A percentile compares a stretch with the other conserved stretches of the same genome.
Conservation (phyloP, 352 stramenopile species). For the Phytophthora citricola region DNA sequence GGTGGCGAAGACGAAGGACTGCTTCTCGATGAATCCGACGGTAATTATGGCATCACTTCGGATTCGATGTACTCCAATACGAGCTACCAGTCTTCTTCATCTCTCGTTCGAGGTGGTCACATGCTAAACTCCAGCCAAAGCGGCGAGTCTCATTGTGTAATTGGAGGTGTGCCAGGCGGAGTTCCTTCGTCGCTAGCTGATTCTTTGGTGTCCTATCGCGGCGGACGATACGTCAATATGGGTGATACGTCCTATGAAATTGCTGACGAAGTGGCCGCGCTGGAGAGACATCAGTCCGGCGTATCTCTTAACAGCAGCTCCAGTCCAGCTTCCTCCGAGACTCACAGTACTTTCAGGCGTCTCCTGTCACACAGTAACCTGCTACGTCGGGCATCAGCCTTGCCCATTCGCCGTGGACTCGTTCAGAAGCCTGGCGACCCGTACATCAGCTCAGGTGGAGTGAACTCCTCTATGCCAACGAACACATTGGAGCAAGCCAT, state of each 20-base stretch:
- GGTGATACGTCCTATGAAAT: constrained; percentile 42
- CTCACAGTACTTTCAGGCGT: constrained; percentile 59
- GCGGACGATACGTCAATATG: constrained; percentile 37
- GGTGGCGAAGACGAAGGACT: constrained; percentile 36
- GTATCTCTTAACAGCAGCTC: constrained; percentile 47
- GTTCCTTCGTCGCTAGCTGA: constrained; percentile 32
- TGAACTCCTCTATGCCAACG: constrained; percentile 41
- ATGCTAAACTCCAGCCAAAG: constrained; percentile 27
- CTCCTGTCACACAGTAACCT: constrained; percentile 68
- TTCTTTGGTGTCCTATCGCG: constrained; percentile 32
- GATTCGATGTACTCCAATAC: constrained; percentile 73
- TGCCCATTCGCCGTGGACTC: constrained; percentile 47
- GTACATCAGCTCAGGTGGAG: constrained; percentile 45
- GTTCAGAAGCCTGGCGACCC: constrained; percentile 55
- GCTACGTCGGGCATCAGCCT: constrained; percentile 53
- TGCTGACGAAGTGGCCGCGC: constrained; percentile 31
- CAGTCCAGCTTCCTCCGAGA: constrained; percentile 45
- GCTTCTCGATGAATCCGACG: constrained; percentile 49
- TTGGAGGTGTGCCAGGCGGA: constrained; percentile 5
- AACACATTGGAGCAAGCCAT: constrained; percentile 80
- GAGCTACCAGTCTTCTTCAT: constrained; percentile 49
- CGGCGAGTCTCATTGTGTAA: constrained; percentile 19
- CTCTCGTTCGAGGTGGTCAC: constrained; percentile 29
- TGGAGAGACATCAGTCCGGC: constrained; percentile 39
- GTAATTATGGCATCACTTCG: constrained; percentile 60